These are phyloP conservation scores for Phialemoniopsis sp. DNA, from an alignment of 2,329 filamentous ascomycete species.

Conservation along the genomic window DNA sequence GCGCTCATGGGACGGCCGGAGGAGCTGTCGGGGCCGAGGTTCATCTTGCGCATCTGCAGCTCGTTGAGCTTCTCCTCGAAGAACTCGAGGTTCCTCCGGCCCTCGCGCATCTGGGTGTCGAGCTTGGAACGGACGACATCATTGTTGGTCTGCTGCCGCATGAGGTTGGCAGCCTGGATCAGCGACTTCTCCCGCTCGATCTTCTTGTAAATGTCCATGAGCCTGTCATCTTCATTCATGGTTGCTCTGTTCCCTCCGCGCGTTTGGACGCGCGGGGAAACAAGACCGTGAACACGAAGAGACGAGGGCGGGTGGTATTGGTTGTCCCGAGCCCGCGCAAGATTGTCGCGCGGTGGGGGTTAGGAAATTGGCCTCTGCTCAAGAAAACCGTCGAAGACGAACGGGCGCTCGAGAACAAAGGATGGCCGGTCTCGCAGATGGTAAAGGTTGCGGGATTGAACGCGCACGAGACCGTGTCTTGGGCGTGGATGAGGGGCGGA, in stretches of 20 bases:
- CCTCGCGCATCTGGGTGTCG: constrained; percentile 92
- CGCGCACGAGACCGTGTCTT: too few species aligned
- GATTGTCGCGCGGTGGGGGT: too few species aligned
- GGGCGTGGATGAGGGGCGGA: too few species aligned
- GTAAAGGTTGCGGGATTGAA: too few species aligned
- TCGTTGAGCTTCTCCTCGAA: constrained; percentile 90
- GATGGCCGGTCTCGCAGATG: too few species aligned
- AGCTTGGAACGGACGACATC: constrained; percentile 84
- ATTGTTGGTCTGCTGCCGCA: constrained; percentile 96
- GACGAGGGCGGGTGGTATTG: too few species aligned
- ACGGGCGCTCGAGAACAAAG: too few species aligned
- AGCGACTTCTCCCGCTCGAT: constrained; percentile 96
- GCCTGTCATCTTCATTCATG: constrained; percentile 62
- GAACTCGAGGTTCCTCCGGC: constrained; percentile 89
- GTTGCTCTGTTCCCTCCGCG: constrained; percentile 22
- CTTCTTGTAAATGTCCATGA: constrained; percentile 87
- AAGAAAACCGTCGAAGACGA: too few species aligned
- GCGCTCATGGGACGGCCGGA: constrained; percentile 38
- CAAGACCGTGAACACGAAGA: too few species aligned
- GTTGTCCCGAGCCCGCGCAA: too few species aligned
- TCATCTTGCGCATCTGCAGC: constrained; percentile 76
- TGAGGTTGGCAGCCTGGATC: constrained; percentile 88
- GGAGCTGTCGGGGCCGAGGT: constrained; percentile 54
- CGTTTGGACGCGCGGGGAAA: constrained; percentile 3
- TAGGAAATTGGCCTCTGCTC: too few species aligned